A percentile compares a stretch with the other conserved stretches of the same genome.
These are phyloP conservation scores for Blastobotrys serpentis DNA, from an alignment of 1,139 yeast genomes.

Conservation along the genomic window DNA sequence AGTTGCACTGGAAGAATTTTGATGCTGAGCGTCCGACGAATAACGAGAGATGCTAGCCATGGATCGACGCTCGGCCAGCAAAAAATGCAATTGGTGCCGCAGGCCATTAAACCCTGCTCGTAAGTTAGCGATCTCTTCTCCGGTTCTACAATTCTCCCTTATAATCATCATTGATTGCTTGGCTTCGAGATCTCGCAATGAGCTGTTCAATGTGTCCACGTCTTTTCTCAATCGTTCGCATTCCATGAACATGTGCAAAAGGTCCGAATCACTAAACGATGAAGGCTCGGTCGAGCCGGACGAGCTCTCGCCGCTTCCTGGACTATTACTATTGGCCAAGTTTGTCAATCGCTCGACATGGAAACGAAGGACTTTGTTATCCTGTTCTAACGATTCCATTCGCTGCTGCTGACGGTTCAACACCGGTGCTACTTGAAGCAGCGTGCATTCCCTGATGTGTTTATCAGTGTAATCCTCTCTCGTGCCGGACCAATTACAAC, in stretches of 20 bases:
- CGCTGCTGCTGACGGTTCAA: conserved; percentile 37
- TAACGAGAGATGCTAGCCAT: conserved; percentile 4
- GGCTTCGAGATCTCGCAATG: conserved; percentile 37
- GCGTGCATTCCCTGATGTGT: conserved; percentile 41
- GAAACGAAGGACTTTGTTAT: conserved; percentile 40
- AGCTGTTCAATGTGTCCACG: conserved; percentile 35
- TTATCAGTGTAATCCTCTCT: conserved; percentile 33
- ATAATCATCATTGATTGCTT: conserved; percentile 38
- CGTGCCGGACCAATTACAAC: conserved; percentile 45
- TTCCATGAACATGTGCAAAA: conserved; percentile 38
- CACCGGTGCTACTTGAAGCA: conserved; percentile 38
- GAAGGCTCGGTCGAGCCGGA: conserved; percentile 10
- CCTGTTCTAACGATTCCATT: conserved; percentile 37
- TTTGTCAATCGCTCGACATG: conserved; percentile 33
- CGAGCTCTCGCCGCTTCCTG: neutral
- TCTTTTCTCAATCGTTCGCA: conserved; percentile 40
- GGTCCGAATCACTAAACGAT: conserved; percentile 30
- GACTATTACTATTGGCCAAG: conserved; percentile 18
- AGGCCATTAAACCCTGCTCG: conserved; percentile 38
- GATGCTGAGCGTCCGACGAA: neutral
- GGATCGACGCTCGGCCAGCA: conserved; percentile 34
- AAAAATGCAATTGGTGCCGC: conserved; percentile 40
- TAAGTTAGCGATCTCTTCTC: conserved; percentile 38
- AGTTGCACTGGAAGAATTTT: neutral
- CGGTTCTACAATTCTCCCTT: conserved; percentile 38